Percentiles rank a stretch among this genome's conserved stretches.
Evolutionary conservation across 805 yeast species (phyloP).

Genomic region (Scheffersomyces stipitis): DNA sequence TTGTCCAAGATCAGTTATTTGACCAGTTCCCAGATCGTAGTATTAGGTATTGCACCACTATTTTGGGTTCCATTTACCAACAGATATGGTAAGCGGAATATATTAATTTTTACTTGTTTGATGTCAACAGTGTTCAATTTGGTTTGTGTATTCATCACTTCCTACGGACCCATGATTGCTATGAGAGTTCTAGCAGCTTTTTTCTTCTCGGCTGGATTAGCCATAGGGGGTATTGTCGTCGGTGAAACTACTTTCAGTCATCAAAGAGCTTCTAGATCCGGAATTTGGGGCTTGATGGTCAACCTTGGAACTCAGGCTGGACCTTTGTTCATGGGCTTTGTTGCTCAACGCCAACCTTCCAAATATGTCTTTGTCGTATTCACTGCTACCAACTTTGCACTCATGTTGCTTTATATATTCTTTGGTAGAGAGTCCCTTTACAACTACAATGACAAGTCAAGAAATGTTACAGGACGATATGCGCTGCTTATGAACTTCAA

Average conservation of each 20-base stretch:
- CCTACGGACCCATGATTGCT: conserved; percentile 11
- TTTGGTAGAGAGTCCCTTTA: background rate
- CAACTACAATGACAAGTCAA: conserved; percentile 5
- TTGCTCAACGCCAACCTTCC: conserved; percentile 6
- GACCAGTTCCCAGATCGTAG: background rate
- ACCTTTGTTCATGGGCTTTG: conserved; percentile 19
- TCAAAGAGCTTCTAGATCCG: conserved; percentile 15
- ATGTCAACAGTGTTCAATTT: background rate
- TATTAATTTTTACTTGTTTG: background rate
- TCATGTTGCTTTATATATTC: conserved; percentile 9
- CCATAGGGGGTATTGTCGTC: conserved; percentile 16
- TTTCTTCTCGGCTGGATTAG: conserved; percentile 13
- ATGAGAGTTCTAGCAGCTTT: conserved; percentile 13
- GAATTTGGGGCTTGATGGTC: conserved; percentile 14
- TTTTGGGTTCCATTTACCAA: background rate
- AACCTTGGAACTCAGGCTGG: conserved; percentile 16
- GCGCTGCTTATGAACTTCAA: background rate
- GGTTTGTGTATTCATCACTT: conserved; percentile 7
- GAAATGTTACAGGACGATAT: background rate
- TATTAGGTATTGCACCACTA: background rate
- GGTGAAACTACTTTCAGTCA: conserved; percentile 14
- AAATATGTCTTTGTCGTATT: conserved; percentile 13
- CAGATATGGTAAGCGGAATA: background rate
- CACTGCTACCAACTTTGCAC: conserved; percentile 11
- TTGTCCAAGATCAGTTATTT: background rate